Percentiles rank a stretch among this genome's conserved stretches.
These are phyloP conservation scores for Arthrobotrys pseudoclavata DNA, from an alignment of 2,329 filamentous ascomycete genomes.

Conservation along the genomic window DNA sequence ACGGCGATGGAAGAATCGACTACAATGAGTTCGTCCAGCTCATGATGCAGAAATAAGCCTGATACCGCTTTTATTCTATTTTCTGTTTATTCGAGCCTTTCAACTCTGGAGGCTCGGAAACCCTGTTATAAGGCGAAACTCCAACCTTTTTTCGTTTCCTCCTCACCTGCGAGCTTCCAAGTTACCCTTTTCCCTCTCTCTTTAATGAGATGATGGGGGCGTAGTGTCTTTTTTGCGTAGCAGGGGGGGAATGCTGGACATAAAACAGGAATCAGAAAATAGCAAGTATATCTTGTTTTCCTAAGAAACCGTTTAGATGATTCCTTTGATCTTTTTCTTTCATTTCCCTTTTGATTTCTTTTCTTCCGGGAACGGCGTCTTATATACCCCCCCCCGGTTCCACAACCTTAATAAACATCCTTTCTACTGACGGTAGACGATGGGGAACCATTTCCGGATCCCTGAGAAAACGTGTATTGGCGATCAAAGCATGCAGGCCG, in stretches of 20 bases:
- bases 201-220: not conserved
- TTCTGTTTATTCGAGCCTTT: constrained; percentile 8
- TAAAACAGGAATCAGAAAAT: constrained; percentile 38
- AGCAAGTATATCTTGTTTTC: constrained; percentile 10
- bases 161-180: not conserved
- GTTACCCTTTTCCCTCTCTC: not conserved
- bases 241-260: constrained; percentile 51
- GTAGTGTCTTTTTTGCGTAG: constrained; percentile 10
- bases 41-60: constrained; percentile 92
- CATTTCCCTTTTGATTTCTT: not conserved
- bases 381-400: not conserved
- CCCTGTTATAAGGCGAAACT: not conserved
- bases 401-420: not conserved
- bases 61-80: not conserved
- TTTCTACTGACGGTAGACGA: not conserved
- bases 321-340: not conserved
- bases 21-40: constrained; percentile 95
- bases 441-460: not conserved
- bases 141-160: no score
- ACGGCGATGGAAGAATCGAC: constrained; percentile 88
- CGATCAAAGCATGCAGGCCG: constrained; percentile 13
- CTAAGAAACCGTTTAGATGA: not conserved
- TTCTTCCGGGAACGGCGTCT: not conserved
- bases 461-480: constrained; percentile 1
- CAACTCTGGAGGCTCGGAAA: not conserved